These are phyloP conservation scores for Schizophyllum amplum DNA, from an alignment of 1,284 basidiomycete genomes.

Conservation along the genomic window DNA sequence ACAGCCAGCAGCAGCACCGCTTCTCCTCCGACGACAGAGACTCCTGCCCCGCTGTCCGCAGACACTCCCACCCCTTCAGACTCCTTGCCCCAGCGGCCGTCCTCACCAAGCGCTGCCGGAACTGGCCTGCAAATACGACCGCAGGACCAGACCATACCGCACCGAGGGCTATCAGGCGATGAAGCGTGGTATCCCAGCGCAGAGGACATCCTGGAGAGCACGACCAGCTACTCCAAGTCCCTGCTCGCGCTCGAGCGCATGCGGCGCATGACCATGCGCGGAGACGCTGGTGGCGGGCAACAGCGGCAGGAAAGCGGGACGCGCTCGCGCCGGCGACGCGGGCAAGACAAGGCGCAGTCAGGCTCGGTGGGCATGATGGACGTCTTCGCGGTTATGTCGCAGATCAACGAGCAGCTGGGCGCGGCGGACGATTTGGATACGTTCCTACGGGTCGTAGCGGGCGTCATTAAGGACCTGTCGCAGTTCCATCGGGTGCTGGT, in stretches of 20 bases:
- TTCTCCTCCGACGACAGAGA: too few relatives aligned
- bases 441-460: conserved; percentile 75
- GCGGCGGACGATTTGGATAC: conserved; percentile 61
- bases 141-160: conserved; percentile 14
- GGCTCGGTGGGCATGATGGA: conserved; percentile 64
- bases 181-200: conserved; percentile 36
- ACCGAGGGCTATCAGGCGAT: conserved; percentile 24
- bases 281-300: conserved; percentile 3
- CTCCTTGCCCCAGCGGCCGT: background rate
- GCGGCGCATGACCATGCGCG: conserved; percentile 34
- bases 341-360: conserved; percentile 15
- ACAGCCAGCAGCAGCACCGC: too few relatives aligned
- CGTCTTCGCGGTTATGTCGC: conserved; percentile 72
- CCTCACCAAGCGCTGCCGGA: background rate
- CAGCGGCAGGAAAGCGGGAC: conserved; percentile 4
- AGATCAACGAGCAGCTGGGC: conserved; percentile 82
- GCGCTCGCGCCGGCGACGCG: conserved; percentile 16
- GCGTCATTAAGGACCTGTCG: conserved; percentile 77
- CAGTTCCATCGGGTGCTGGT: conserved; percentile 84
- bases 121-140: background rate
- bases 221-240: conserved; percentile 66
- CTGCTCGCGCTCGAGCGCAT: conserved; percentile 69
- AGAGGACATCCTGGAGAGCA: conserved; percentile 68
- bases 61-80: too few relatives aligned
- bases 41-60: too few relatives aligned